Percentiles rank a stretch among this genome's conserved stretches.
These are phyloP conservation scores for Acer saccharum DNA, from an alignment of 345 rosid genomes.

Conservation along the genomic window DNA sequence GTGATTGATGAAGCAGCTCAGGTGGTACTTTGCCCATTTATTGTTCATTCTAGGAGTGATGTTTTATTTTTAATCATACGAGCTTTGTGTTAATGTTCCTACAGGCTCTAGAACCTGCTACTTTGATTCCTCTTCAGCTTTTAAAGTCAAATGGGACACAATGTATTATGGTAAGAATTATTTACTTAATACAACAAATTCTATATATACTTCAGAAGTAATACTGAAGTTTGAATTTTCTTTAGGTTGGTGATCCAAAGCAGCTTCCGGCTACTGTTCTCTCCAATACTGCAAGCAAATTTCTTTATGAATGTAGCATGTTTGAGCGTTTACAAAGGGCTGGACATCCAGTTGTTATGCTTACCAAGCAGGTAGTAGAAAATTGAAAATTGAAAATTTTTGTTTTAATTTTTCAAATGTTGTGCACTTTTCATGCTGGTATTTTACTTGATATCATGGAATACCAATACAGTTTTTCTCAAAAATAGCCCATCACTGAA, in stretches of 20 bases:
- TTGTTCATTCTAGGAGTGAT: constrained; percentile 20
- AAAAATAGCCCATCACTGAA: neutral
- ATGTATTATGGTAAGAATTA: constrained; percentile 76
- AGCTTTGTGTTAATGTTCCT: constrained; percentile 28
- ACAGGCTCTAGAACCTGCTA: constrained; percentile 99
- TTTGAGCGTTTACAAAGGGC: constrained; percentile 97
- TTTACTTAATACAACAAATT: constrained; percentile 8
- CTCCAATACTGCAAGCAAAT: constrained; percentile 89
- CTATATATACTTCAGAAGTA: constrained; percentile 4
- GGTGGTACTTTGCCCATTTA: constrained; percentile 42
- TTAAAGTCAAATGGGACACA: constrained; percentile 83
- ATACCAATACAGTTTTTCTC: neutral
- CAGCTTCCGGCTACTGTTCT: constrained; percentile 99
- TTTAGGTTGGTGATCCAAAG: constrained; percentile 97
- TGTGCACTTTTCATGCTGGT: neutral
- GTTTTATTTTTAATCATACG: constrained; percentile 14
- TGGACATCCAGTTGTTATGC: constrained; percentile 90
- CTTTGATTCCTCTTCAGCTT: constrained; percentile 94
- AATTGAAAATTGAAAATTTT: neutral
- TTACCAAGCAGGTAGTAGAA: constrained; percentile 77
- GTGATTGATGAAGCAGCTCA: constrained; percentile 99
- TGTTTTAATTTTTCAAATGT: neutral
- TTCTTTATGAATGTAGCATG: constrained; percentile 90
- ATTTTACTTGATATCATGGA: neutral
- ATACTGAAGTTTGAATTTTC: constrained; percentile 19